These are phyloP conservation scores for Fagus sylvatica DNA, from an alignment of 306 rosid genomes.

Conservation along the genomic window DNA sequence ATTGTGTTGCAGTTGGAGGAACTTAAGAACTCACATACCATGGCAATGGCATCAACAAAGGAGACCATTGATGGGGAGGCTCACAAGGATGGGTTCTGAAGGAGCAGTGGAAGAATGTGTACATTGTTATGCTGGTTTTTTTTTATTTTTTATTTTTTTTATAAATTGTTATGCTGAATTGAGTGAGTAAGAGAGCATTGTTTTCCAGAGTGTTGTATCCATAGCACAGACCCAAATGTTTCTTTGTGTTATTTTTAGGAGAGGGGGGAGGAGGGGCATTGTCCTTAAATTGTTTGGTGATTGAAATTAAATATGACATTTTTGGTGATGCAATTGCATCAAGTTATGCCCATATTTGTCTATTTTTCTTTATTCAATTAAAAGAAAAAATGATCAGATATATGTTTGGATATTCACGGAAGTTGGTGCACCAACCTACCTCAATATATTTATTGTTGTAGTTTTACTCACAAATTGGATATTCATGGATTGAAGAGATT, in stretches of 20 bases:
- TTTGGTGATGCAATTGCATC: not conserved
- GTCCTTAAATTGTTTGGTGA: too few relatives aligned
- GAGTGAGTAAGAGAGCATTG: not conserved
- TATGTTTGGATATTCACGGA: too few relatives aligned
- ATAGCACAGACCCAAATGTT: not conserved
- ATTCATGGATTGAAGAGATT: too few relatives aligned
- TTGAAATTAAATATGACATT: not conserved
- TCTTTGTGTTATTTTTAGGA: conserved; percentile 2
- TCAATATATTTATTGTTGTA: too few relatives aligned
- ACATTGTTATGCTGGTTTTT: conserved; percentile 13
- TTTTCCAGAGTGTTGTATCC: conserved; percentile 3
- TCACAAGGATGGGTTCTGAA: conserved; percentile 46
- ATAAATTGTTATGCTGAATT: conserved; percentile 9
- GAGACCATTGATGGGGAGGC: conserved; percentile 56
- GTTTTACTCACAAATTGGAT: too few relatives aligned
- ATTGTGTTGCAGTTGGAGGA: conserved; percentile 64
- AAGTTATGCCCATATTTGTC: not conserved
- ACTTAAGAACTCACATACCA: conserved; percentile 45
- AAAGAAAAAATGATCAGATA: not conserved
- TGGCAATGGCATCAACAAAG: conserved; percentile 41
- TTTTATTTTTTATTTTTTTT: not conserved
- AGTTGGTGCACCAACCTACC: too few relatives aligned
- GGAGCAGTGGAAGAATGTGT: conserved; percentile 4
- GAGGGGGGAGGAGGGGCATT: too few relatives aligned
- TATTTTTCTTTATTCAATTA: not conserved